Percentiles rank a stretch among this genome's conserved stretches.
phyloP scores from a whole-genome alignment of 441 rosid genomes.

The Sinapis alba region DNA sequence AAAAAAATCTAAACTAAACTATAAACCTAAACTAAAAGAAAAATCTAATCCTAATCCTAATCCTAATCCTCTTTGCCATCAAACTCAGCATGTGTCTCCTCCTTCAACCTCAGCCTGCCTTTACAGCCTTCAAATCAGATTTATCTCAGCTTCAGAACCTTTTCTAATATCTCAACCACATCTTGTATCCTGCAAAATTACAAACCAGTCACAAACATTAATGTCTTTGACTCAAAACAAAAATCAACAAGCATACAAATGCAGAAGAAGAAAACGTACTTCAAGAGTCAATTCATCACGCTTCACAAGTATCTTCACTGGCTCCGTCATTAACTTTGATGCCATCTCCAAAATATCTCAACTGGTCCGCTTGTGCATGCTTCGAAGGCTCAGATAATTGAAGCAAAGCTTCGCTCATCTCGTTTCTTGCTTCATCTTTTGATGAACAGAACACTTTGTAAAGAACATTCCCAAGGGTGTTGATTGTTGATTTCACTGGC shows the following conservation, averaged over 20 bases:
- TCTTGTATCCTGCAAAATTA: constrained; percentile 73
- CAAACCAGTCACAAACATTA: background rate
- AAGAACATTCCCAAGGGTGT: constrained; percentile 81
- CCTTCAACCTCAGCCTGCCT: background rate
- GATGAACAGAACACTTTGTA: constrained; percentile 83
- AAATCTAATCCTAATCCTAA: background rate
- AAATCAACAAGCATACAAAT: too few species aligned
- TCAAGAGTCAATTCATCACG: too few species aligned
- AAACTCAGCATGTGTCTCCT: background rate
- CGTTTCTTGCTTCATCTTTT: constrained; percentile 68
- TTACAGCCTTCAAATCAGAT: too few species aligned
- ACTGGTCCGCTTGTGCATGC: constrained; percentile 70
- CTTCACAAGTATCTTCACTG: background rate
- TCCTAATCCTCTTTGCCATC: background rate
- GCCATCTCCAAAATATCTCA: too few species aligned
- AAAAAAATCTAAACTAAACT: background rate
- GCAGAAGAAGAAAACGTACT: too few species aligned
- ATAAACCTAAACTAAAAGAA: too few species aligned
- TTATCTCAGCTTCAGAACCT: constrained; percentile 84
- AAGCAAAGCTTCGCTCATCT: constrained; percentile 85
- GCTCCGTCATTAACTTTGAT: too few species aligned
- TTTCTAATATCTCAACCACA: constrained; percentile 89
- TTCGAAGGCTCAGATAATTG: constrained; percentile 79
- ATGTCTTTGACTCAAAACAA: too few species aligned
- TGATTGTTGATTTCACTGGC: too few species aligned